Percentiles rank a stretch among this genome's conserved stretches.
phyloP scores from a whole-genome alignment of 2,329 filamentous ascomycete genomes.

The Akanthomyces lecanii region DNA sequence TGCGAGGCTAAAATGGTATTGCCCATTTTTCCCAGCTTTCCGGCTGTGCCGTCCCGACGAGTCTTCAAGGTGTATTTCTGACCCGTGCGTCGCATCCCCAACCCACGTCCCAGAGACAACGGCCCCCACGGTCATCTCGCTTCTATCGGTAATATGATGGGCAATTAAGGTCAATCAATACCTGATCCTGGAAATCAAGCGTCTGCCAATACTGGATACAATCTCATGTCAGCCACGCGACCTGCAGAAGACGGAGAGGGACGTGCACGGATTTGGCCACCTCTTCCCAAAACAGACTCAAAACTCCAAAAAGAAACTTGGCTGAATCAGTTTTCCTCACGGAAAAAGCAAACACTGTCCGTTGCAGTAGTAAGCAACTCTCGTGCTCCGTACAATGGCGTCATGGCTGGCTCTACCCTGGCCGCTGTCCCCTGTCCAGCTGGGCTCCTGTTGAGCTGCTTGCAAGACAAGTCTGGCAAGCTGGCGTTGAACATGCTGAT shows the following conservation, averaged over 20 bases:
- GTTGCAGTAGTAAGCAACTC: background rate
- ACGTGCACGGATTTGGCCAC: background rate
- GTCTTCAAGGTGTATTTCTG: background rate
- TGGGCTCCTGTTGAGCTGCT: background rate
- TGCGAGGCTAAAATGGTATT: background rate
- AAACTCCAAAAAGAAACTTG: background rate
- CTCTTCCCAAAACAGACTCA: background rate
- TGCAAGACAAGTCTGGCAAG: background rate
- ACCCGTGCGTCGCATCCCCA: background rate
- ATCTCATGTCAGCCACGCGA: background rate
- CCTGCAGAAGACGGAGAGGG: background rate
- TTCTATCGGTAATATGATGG: background rate
- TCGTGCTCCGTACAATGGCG: background rate
- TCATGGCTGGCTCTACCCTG: background rate
- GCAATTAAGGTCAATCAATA: background rate
- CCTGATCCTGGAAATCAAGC: background rate
- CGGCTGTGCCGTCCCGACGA: background rate
- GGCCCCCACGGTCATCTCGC: slow-evolving; percentile 2
- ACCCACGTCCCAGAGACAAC: background rate
- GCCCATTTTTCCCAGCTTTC: background rate
- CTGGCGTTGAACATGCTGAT: background rate
- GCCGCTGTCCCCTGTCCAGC: slow-evolving; percentile 3
- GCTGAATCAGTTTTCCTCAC: background rate
- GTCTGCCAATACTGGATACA: background rate
- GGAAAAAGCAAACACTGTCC: slow-evolving; percentile 4